Evolutionary conservation across 805 yeast species (phyloP).

Genomic region (Debaryomyces hansenii): DNA sequence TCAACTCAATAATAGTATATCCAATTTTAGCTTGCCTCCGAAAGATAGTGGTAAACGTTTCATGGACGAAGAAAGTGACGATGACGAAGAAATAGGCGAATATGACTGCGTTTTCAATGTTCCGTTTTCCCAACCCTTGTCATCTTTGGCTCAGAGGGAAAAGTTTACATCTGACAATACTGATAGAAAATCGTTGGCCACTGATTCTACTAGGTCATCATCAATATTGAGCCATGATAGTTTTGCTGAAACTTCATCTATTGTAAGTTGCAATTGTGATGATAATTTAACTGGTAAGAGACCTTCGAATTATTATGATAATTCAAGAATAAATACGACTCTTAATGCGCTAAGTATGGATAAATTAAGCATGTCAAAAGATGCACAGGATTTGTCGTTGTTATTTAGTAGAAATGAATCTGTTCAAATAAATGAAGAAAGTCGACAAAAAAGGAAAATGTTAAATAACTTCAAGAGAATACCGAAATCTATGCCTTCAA

Average conservation of each 20-base stretch:
- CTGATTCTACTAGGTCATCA: constrained; percentile 45
- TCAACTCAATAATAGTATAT: constrained; percentile 23
- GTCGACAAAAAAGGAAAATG: constrained; percentile 19
- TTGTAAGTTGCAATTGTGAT: not conserved
- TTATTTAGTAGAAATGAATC: constrained; percentile 26
- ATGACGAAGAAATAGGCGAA: constrained; percentile 15
- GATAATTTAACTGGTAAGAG: not conserved
- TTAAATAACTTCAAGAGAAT: constrained; percentile 19
- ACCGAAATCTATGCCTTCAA: constrained; percentile 2
- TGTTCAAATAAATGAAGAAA: constrained; percentile 23
- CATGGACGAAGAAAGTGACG: constrained; percentile 6
- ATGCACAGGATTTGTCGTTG: constrained; percentile 32
- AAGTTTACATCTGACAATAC: constrained; percentile 21
- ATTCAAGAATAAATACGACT: not conserved
- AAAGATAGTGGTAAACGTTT: not conserved
- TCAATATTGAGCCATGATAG: constrained; percentile 42
- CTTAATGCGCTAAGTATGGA: constrained; percentile 6
- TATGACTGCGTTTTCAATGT: constrained; percentile 61
- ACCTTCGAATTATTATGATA: not conserved
- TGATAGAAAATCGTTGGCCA: constrained; percentile 22
- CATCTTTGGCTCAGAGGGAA: constrained; percentile 36
- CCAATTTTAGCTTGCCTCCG: constrained; percentile 13
- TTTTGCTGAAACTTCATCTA: constrained; percentile 13
- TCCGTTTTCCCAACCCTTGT: constrained; percentile 59
- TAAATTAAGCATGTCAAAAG: constrained; percentile 24